A percentile compares a stretch with the other conserved stretches of the same genome.
Evolutionary conservation across 208 protist genomes (phyloP).

Genomic region (Jaenimonas drosophilae): DNA sequence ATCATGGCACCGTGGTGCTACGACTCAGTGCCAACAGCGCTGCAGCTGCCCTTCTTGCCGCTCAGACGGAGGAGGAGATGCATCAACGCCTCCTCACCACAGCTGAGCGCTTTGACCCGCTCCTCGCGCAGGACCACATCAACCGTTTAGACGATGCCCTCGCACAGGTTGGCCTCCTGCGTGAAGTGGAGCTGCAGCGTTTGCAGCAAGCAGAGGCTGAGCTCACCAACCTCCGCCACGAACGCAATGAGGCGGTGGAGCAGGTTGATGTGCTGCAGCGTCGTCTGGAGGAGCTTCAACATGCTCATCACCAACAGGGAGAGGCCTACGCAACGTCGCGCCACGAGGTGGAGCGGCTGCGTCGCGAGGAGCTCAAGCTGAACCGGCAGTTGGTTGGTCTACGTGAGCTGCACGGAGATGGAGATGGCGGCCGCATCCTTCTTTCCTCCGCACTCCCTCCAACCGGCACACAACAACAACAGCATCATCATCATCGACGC

Average conservation of each 20-base stretch:
- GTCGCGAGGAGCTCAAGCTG: constrained; percentile 43
- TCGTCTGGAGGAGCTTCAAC: constrained; percentile 5
- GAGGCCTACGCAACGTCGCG: constrained; percentile 12
- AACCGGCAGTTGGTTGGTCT: constrained; percentile 18
- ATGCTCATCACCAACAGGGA: constrained; percentile 6
- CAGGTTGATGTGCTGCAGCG: constrained; percentile 22
- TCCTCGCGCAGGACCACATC: constrained; percentile 69
- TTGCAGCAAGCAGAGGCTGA: constrained; percentile 25
- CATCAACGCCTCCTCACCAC: constrained; percentile 20
- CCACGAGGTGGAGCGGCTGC: constrained; percentile 55
- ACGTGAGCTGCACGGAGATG: constrained; percentile 10
- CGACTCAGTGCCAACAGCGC: constrained; percentile 5
- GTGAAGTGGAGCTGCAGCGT: constrained; percentile 49
- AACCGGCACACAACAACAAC: neutral
- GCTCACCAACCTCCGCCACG: constrained; percentile 19
- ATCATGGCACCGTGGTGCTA: neutral
- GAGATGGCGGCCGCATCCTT: constrained; percentile 9
- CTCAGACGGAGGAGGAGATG: constrained; percentile 24
- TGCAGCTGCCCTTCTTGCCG: constrained; percentile 30
- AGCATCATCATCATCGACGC: too few relatives aligned
- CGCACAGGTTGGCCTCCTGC: constrained; percentile 62
- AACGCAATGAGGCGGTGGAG: constrained; percentile 18
- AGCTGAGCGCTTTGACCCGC: constrained; percentile 60
- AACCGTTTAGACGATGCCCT: constrained; percentile 77
- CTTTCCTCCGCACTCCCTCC: constrained; percentile 10